These are phyloP conservation scores for Yamadazyma tumulicola DNA, from an alignment of 805 yeast genomes.

Conservation along the genomic window DNA sequence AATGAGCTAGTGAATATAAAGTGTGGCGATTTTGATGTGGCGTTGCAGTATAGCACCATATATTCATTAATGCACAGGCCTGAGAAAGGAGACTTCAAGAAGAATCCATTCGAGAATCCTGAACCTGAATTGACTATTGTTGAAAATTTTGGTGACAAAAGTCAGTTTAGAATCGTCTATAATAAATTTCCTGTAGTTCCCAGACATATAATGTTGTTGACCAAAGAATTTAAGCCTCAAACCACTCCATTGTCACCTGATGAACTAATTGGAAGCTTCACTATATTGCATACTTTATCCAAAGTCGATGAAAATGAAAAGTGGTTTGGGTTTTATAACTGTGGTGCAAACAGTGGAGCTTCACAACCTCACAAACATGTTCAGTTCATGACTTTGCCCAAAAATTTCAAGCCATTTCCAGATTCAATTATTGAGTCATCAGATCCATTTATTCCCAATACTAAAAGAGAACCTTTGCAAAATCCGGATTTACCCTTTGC, in stretches of 20 bases:
- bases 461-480: slow-evolving; percentile 55
- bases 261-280: slow-evolving; percentile 63
- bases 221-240: slow-evolving; percentile 72
- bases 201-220: slow-evolving; percentile 74
- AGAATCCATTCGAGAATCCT: slow-evolving; percentile 77
- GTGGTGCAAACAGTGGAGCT: slow-evolving; percentile 90
- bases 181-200: slow-evolving; percentile 86
- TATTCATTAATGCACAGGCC: slow-evolving; percentile 37
- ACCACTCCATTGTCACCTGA: slow-evolving; percentile 62
- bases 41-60: slow-evolving; percentile 29
- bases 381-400: slow-evolving; percentile 76
- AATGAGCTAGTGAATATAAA: slow-evolving; percentile 24
- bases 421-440: slow-evolving; percentile 41
- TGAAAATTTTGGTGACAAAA: slow-evolving; percentile 47
- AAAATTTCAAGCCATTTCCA: slow-evolving; percentile 54
- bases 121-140: slow-evolving; percentile 70
- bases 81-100: slow-evolving; percentile 35
- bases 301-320: slow-evolving; percentile 30
- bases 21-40: slow-evolving; percentile 13
- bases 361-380: slow-evolving; percentile 91
- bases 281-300: slow-evolving; percentile 51
- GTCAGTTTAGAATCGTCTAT: slow-evolving; percentile 58
- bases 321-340: slow-evolving; percentile 83
- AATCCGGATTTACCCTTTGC: slow-evolving; percentile 68
- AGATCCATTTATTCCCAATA: slow-evolving; percentile 50